These are phyloP conservation scores for Brassica carinata DNA, from an alignment of 345 rosid genomes.

Conservation along the genomic window DNA sequence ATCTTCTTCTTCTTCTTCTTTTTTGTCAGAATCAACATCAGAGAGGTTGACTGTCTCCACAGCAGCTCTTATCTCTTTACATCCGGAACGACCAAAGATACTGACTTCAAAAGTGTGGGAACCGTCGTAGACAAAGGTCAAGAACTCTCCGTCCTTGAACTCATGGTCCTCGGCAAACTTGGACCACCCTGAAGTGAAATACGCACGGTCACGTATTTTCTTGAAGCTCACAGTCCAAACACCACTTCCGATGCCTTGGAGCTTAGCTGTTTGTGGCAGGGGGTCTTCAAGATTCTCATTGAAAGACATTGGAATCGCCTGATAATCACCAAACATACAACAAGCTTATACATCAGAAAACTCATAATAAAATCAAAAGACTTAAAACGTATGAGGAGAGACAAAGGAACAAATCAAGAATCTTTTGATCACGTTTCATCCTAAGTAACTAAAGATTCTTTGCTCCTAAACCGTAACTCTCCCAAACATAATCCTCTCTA, in stretches of 20 bases:
- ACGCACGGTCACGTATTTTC: too few relatives aligned
- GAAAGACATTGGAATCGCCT: slow-evolving; percentile 17
- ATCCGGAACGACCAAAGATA: not conserved
- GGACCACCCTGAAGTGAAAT: too few relatives aligned
- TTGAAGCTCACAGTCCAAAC: not conserved
- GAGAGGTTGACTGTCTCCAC: not conserved
- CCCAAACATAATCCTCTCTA: too few relatives aligned
- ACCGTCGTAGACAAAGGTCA: too few relatives aligned
- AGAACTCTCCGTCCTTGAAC: too few relatives aligned
- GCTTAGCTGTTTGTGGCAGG: not conserved
- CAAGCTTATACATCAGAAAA: not conserved
- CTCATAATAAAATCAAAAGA: not conserved
- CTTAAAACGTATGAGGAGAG: not conserved
- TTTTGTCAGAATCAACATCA: not conserved
- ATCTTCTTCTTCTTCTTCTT: too few relatives aligned
- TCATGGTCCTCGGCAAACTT: too few relatives aligned
- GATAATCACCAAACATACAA: not conserved
- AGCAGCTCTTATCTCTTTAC: slow-evolving; percentile 24
- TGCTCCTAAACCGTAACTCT: not conserved
- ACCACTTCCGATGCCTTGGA: not conserved
- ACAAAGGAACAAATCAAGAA: not conserved
- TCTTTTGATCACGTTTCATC: not conserved
- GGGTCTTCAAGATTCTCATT: slow-evolving; percentile 7
- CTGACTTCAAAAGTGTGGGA: slow-evolving; percentile 19
- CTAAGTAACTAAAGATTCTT: not conserved